Evolutionary conservation across 2,329 filamentous ascomycete genomes (phyloP).

Genomic region (Aulographum hederae): DNA sequence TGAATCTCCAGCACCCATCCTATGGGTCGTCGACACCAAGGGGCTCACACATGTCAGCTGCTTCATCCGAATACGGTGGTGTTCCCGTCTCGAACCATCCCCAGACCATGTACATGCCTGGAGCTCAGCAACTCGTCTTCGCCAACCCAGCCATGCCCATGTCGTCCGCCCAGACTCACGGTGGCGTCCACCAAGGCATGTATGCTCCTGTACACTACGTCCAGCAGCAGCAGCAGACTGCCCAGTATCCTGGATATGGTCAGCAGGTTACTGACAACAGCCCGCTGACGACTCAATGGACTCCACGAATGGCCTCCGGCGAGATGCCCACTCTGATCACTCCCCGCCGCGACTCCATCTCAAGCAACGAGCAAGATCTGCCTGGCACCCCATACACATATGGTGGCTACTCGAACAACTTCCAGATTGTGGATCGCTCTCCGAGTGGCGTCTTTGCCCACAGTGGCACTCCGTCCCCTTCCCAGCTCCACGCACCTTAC

Average conservation of each 20-base stretch:
- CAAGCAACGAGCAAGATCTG: slow-evolving; percentile 33
- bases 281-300: slow-evolving; percentile 17
- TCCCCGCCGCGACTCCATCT: slow-evolving; percentile 31
- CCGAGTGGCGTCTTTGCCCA: slow-evolving; percentile 28
- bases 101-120: background rate
- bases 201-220: slow-evolving; percentile 27
- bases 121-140: background rate
- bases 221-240: too few species aligned
- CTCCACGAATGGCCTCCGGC: slow-evolving; percentile 23
- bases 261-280: slow-evolving; percentile 22
- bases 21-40: slow-evolving; percentile 9
- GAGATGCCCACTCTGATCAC: slow-evolving; percentile 31
- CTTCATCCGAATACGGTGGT: slow-evolving; percentile 12
- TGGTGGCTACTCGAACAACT: slow-evolving; percentile 24
- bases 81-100: slow-evolving; percentile 7
- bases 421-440: slow-evolving; percentile 30
- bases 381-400: slow-evolving; percentile 28
- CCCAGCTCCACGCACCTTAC: slow-evolving; percentile 26
- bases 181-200: slow-evolving; percentile 5
- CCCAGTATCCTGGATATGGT: slow-evolving; percentile 22
- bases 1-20: slow-evolving; percentile 16
- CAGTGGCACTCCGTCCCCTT: slow-evolving; percentile 30
- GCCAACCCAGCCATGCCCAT: too few species aligned
- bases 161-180: background rate
- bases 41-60: slow-evolving; percentile 13